Conservation (phyloP, 306 rosid genomes). For the Hippophae rhamnoides region DNA sequence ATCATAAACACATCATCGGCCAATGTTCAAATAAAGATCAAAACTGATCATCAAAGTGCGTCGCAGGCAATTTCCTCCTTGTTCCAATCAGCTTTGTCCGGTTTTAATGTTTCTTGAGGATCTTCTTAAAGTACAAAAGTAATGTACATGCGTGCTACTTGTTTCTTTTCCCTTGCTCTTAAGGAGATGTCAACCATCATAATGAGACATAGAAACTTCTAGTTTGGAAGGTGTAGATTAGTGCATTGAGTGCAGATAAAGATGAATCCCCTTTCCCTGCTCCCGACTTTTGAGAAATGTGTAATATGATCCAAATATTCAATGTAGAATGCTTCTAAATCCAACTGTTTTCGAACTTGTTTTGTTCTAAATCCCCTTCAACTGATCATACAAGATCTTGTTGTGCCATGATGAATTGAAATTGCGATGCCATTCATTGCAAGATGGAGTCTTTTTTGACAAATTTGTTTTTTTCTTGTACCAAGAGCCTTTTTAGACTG, state of each 20-base stretch:
- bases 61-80: slow-evolving; percentile 58
- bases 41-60: slow-evolving; percentile 77
- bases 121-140: slow-evolving; percentile 8
- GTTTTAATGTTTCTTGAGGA: slow-evolving; percentile 52
- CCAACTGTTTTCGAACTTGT: too few species aligned
- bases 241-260: not conserved
- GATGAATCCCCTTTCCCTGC: too few species aligned
- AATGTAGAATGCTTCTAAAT: too few species aligned
- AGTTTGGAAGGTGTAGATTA: slow-evolving; percentile 8
- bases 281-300: not conserved
- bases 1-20: slow-evolving; percentile 76
- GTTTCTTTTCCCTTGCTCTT: not conserved
- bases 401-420: too few species aligned
- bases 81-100: slow-evolving; percentile 84
- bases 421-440: too few species aligned
- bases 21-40: slow-evolving; percentile 76
- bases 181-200: slow-evolving; percentile 1
- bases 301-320: not conserved
- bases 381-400: too few species aligned
- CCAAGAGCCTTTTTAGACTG: too few species aligned
- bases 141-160: not conserved
- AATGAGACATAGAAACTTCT: not conserved
- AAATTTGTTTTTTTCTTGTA: too few species aligned
- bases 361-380: too few species aligned
- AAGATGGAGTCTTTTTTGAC: too few species aligned